phyloP scores from a whole-genome alignment of 495 filamentous ascomycete species.

The Penicillium ochrochloron region DNA sequence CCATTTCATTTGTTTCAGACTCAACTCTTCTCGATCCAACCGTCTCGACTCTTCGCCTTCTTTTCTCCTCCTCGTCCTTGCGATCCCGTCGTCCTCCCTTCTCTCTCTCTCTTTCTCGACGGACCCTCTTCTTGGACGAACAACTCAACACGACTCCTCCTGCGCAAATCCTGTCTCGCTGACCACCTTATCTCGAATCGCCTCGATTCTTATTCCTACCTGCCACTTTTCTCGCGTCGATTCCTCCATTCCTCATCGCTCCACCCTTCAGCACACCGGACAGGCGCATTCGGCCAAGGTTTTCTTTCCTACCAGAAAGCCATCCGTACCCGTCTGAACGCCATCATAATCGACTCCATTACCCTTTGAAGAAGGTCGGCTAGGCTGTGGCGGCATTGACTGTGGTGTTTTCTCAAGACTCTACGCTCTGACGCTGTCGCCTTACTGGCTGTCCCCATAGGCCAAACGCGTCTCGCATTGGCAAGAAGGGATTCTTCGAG shows the following conservation, averaged over 20 bases:
- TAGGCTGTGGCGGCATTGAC: constrained; percentile 1
- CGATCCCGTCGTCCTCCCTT: constrained; percentile 39
- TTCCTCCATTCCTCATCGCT: constrained; percentile 3
- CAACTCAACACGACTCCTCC: not conserved
- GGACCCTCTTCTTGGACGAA: constrained; percentile 22
- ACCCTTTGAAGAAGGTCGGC: not conserved
- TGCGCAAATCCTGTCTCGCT: constrained; percentile 26
- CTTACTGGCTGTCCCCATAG: not conserved
- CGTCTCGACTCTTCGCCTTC: constrained; percentile 26
- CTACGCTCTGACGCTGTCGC: not conserved
- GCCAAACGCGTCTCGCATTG: constrained; percentile 21
- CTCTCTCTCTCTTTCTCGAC: constrained; percentile 33
- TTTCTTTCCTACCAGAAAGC: constrained; percentile 16
- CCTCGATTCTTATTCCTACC: constrained; percentile 5
- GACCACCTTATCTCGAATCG: constrained; percentile 26
- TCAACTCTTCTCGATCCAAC: constrained; percentile 32
- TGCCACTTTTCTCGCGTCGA: constrained; percentile 11
- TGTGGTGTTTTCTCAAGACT: constrained; percentile 1
- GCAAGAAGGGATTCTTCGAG: constrained; percentile 10
- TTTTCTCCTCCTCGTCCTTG: constrained; percentile 37
- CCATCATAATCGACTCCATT: not conserved
- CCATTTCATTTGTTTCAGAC: constrained; percentile 29
- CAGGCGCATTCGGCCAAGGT: constrained; percentile 28
- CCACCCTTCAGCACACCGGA: constrained; percentile 25
- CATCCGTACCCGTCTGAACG: not conserved